phyloP scores from a whole-genome alignment of 164 flowering plant genomes.

The Sedum album region DNA sequence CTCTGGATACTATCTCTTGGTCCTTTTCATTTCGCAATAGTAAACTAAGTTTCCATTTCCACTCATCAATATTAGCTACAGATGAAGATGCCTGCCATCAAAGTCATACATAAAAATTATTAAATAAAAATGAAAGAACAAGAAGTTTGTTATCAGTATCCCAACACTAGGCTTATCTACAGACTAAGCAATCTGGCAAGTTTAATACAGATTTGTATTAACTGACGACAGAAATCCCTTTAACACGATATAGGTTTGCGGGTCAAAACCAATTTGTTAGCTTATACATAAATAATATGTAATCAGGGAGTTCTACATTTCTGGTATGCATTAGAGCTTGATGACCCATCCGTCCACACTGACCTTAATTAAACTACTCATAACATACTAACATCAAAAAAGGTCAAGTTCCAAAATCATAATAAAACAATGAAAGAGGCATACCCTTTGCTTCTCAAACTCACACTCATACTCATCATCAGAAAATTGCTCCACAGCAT shows the following conservation, averaged over 20 bases:
- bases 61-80: slow-evolving; percentile 90
- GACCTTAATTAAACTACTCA: background rate
- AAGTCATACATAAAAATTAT: background rate
- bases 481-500: slow-evolving; percentile 83
- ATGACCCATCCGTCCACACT: background rate
- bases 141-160: background rate
- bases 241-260: no score
- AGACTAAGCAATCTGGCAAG: background rate
- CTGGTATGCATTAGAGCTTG: background rate
- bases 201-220: no score
- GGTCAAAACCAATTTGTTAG: background rate
- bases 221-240: background rate
- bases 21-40: slow-evolving; percentile 66
- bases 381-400: background rate
- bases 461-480: slow-evolving; percentile 94
- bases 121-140: background rate
- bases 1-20: slow-evolving; percentile 79
- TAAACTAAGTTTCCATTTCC: slow-evolving; percentile 97
- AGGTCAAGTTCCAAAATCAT: background rate
- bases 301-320: background rate
- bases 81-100: slow-evolving; percentile 72
- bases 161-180: background rate
- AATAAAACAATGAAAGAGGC: slow-evolving; percentile 13
- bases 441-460: slow-evolving; percentile 58
- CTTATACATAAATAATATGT: no score